Conservation (phyloP, 1,284 basidiomycete genomes). For the Puccinia coronata region DNA sequence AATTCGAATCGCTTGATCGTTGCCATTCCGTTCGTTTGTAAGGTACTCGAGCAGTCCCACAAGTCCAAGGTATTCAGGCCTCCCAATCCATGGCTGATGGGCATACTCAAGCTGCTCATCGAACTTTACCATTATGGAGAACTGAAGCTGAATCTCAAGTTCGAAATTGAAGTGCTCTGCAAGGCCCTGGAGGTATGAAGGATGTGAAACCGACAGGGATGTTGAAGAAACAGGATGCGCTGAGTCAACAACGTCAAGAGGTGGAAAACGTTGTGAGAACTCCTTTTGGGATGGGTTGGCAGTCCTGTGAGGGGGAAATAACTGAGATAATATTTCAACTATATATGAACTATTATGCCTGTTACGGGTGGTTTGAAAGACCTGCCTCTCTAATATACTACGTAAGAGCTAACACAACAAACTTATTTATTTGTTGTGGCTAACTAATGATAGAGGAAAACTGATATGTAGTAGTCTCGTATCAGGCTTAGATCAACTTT, state of each 20-base stretch:
- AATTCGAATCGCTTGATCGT: constrained; percentile 88
- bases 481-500: no score
- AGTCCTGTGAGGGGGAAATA: no score
- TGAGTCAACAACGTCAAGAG: constrained; percentile 30
- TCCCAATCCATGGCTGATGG: constrained; percentile 98
- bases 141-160: constrained; percentile 94
- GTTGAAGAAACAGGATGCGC: constrained; percentile 21
- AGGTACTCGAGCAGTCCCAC: constrained; percentile 85
- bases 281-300: no score
- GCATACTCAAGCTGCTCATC: constrained; percentile 82
- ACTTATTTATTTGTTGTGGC: no score
- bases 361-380: no score
- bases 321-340: no score
- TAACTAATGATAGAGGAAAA: no score
- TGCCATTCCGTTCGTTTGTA: constrained; percentile 98
- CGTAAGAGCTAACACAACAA: no score
- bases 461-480: no score
- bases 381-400: no score
- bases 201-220: constrained; percentile 75
- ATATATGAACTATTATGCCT: no score
- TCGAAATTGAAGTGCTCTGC: constrained; percentile 97
- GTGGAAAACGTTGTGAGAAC: no score
- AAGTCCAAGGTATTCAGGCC: constrained; percentile 89
- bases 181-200: constrained; percentile 84
- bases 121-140: constrained; percentile 97